Conservation (phyloP, 208 protist species). For the Trichomonas tenax region DNA sequence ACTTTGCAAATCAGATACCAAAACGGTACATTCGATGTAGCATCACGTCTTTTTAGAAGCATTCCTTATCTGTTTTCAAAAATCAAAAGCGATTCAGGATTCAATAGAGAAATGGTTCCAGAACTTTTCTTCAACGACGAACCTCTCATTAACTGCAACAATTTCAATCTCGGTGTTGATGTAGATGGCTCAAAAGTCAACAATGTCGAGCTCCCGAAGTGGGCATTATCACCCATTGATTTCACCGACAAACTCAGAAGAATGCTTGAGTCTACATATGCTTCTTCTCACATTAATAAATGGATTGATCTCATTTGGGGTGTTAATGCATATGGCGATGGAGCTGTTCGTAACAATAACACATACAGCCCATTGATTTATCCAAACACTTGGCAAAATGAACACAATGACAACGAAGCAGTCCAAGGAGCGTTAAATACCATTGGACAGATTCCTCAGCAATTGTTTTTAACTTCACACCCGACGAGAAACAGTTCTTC, state of each 20-base stretch:
- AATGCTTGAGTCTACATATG: background rate
- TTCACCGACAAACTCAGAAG: background rate
- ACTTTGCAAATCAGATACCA: background rate
- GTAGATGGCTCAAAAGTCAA: no score
- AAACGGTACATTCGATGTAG: background rate
- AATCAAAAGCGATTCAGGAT: no score
- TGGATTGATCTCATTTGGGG: background rate
- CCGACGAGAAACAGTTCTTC: background rate
- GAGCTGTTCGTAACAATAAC: background rate
- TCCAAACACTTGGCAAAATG: background rate
- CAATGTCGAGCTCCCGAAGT: background rate
- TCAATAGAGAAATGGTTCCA: background rate
- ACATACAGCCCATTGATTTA: background rate
- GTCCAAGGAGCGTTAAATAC: background rate
- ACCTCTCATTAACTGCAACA: background rate
- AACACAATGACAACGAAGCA: background rate
- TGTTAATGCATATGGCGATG: background rate
- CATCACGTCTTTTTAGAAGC: background rate
- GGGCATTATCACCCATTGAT: background rate
- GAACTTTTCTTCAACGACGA: background rate
- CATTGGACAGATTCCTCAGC: background rate
- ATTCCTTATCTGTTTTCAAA: background rate
- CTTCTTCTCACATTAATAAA: background rate
- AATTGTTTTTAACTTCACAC: background rate
- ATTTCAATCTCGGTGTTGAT: background rate